phyloP scores from a whole-genome alignment of 192 early-diverging fungal species.

The Entomortierella parvispora region DNA sequence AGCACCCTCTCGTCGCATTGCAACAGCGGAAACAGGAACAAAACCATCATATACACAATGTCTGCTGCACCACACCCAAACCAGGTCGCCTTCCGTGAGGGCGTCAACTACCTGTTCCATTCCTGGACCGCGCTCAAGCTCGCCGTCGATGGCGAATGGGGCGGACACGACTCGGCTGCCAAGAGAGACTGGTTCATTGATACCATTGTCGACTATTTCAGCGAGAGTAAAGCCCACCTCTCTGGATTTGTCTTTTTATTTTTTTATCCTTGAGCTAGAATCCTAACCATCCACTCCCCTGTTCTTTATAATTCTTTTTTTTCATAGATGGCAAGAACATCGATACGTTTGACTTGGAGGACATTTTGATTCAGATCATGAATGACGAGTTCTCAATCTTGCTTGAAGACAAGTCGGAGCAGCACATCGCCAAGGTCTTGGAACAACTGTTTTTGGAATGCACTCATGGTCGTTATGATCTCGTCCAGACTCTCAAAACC shows the following conservation, averaged over 20 bases:
- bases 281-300: not conserved
- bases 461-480: slow-evolving; percentile 53
- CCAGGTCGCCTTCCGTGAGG: slow-evolving; percentile 66
- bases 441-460: slow-evolving; percentile 57
- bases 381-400: slow-evolving; percentile 64
- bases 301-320: not conserved
- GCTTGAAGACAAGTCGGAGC: slow-evolving; percentile 67
- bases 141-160: slow-evolving; percentile 78
- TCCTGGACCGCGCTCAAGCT: slow-evolving; percentile 79
- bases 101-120: slow-evolving; percentile 67
- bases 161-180: slow-evolving; percentile 69
- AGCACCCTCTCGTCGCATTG: too few species aligned
- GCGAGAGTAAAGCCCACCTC: slow-evolving; percentile 48
- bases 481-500: slow-evolving; percentile 39
- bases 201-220: slow-evolving; percentile 71
- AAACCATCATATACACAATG: too few species aligned
- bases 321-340: slow-evolving; percentile 62
- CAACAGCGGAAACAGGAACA: too few species aligned
- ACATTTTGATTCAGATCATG: slow-evolving; percentile 65
- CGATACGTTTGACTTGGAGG: slow-evolving; percentile 62
- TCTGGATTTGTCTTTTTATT: not conserved
- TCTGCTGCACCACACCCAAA: slow-evolving; percentile 54
- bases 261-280: not conserved
- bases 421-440: slow-evolving; percentile 60
- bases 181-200: slow-evolving; percentile 77